Conservation (phyloP, 129 eudicot genomes). For the Tagetes patula region DNA sequence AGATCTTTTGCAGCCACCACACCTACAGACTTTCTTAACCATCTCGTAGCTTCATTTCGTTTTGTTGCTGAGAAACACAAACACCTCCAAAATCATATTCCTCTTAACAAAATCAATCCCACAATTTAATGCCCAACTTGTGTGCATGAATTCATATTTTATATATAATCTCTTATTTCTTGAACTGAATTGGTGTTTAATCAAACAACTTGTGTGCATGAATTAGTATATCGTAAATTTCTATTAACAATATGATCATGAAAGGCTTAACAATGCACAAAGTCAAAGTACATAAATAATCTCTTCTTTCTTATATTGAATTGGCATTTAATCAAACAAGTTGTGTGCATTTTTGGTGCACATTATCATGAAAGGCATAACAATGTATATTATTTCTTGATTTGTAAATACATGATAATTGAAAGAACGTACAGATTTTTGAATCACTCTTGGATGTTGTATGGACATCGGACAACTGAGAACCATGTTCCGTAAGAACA, state of each 20-base stretch:
- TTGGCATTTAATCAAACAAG: conserved; percentile 11
- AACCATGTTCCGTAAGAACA: conserved; percentile 67
- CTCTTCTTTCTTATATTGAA: background rate
- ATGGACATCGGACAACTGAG: conserved; percentile 47
- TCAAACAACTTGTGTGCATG: no score
- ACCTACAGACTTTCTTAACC: conserved; percentile 74
- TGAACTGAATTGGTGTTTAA: no score
- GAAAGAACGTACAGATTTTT: conserved; percentile 56
- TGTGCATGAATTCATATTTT: no score
- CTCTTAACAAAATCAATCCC: no score
- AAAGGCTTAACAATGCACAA: background rate
- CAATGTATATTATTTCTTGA: no score
- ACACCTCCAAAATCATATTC: conserved; percentile 13
- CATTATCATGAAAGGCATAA: background rate
- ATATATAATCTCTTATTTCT: no score
- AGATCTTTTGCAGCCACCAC: conserved; percentile 83
- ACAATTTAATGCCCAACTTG: no score
- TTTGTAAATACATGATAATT: no score
- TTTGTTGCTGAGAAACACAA: conserved; percentile 54
- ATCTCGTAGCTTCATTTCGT: conserved; percentile 83
- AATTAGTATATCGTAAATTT: no score
- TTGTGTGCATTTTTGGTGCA: background rate
- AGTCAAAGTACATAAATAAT: background rate
- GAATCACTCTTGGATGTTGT: conserved; percentile 55
- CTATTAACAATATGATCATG: no score